Base-by-base conservation (phyloP, 176 grass and related monocot species). In the Musa acuminata region DNA sequence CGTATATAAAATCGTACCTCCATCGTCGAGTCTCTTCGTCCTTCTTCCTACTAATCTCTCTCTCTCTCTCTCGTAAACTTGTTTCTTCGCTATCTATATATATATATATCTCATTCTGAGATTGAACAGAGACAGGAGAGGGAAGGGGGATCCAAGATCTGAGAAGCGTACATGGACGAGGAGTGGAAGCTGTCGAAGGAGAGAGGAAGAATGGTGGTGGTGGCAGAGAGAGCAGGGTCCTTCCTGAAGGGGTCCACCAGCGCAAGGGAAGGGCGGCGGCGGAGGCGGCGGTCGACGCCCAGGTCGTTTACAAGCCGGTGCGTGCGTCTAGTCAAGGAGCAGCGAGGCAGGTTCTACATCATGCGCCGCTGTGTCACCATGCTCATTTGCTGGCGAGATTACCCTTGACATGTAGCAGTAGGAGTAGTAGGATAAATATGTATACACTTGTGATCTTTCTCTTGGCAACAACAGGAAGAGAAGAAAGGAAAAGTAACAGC, bases 261-360 rank as follows among this genome's bases (percentile, higher is more conserved):
- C 57, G 13, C 8, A 64, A 26, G 62, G 62, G 19, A 64, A 7
- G 20, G 3, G 1, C 65, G 65, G 11, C 65, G 11, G 24, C 11
- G 26, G 65, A 12, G 65, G 65, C 24, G 65, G 65, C 2, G 21
- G 12, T n/a, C 57, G 64, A 26, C 9, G 21, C 3, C 20, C 20
- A 35, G 65, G 65, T 68, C 65, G 4, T 68, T 68, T 25, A 35
- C 65, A 13, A 68, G 65, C 27, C 26, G 65, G 65, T 68, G 65
- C 26, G 65, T 27, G 65, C 27, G 65, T 3, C 29, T 68, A 25
- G 65, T 16, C 11, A 68, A 68, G 65, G 65, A 68, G 65, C 65
- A 68, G 25, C 25, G 65, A 14, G 65, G 24, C 24, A 68, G 65
- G 65, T 68, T 68, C 65, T 68, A 68, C 65, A 68, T 68, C 24